Percentiles rank a stretch among this genome's conserved stretches.
phyloP scores from a whole-genome alignment of 495 filamentous ascomycete species.

The Xylaria palmicola region DNA sequence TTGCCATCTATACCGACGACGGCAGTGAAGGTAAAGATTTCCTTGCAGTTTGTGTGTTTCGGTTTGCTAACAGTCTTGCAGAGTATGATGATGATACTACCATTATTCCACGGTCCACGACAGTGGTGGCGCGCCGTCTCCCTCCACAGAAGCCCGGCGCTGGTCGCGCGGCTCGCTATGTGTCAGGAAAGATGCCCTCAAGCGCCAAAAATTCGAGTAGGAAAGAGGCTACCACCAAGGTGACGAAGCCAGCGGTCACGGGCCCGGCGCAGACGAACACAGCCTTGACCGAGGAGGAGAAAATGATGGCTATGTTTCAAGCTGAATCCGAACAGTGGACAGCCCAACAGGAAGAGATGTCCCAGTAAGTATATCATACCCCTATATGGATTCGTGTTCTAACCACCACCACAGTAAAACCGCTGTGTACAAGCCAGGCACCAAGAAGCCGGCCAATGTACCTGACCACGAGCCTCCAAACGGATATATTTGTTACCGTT shows the following conservation, averaged over 20 bases:
- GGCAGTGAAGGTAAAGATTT: constrained; percentile 75
- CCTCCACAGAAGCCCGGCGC: constrained; percentile 77
- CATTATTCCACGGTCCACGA: constrained; percentile 90
- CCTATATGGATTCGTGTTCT: constrained; percentile 26
- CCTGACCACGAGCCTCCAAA: constrained; percentile 88
- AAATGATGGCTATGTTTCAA: constrained; percentile 84
- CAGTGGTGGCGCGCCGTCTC: constrained; percentile 84
- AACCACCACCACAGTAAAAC: constrained; percentile 48
- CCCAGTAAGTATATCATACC: constrained; percentile 66
- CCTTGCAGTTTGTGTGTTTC: background rate
- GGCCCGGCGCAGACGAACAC: constrained; percentile 61
- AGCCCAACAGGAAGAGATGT: constrained; percentile 86
- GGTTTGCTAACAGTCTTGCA: constrained; percentile 40
- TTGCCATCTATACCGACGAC: constrained; percentile 89
- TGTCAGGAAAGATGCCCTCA: constrained; percentile 93
- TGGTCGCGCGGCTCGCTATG: constrained; percentile 90
- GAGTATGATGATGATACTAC: constrained; percentile 97
- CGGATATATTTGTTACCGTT: constrained; percentile 97
- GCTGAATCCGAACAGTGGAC: constrained; percentile 83
- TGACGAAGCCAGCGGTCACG: constrained; percentile 55
- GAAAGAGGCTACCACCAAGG: constrained; percentile 58
- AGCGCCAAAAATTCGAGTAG: constrained; percentile 80
- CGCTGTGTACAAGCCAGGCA: constrained; percentile 49
- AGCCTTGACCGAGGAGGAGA: constrained; percentile 84
- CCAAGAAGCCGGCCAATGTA: constrained; percentile 67